Evolutionary conservation across 2,329 filamentous ascomycete genomes (phyloP).

Genomic region (Clonostachys rhizophaga): DNA sequence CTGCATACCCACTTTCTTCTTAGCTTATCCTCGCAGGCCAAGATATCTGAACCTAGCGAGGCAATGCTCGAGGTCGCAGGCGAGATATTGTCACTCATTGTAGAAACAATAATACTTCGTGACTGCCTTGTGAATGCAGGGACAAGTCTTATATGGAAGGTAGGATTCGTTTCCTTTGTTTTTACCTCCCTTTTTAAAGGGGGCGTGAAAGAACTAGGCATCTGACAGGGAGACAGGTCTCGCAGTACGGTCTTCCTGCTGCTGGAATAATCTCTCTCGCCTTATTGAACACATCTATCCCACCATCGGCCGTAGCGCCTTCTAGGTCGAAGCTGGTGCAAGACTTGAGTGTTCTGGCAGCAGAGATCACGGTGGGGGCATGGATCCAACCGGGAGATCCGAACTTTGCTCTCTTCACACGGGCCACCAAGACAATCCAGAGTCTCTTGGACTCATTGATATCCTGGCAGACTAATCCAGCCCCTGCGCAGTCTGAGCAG

Average conservation of each 20-base stretch:
- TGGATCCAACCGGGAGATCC: constrained; percentile 9
- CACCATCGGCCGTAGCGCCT: background rate
- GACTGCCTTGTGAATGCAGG: background rate
- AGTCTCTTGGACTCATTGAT: constrained; percentile 26
- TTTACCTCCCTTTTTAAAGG: background rate
- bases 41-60: background rate
- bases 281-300: constrained; percentile 4
- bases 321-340: constrained; percentile 6
- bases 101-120: background rate
- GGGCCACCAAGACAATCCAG: constrained; percentile 9
- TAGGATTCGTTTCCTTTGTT: background rate
- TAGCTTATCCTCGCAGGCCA: background rate
- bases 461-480: background rate
- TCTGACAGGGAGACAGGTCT: constrained; percentile 3
- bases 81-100: background rate
- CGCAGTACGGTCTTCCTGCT: constrained; percentile 10
- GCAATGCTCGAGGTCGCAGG: background rate
- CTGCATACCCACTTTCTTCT: background rate
- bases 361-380: constrained; percentile 9
- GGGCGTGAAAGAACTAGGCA: background rate
- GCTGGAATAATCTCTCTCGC: constrained; percentile 9
- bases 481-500: background rate
- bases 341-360: constrained; percentile 8
- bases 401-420: constrained; percentile 10
- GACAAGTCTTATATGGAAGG: constrained; percentile 1